Conservation (phyloP, 441 rosid species). For the Mallotus japonicus region DNA sequence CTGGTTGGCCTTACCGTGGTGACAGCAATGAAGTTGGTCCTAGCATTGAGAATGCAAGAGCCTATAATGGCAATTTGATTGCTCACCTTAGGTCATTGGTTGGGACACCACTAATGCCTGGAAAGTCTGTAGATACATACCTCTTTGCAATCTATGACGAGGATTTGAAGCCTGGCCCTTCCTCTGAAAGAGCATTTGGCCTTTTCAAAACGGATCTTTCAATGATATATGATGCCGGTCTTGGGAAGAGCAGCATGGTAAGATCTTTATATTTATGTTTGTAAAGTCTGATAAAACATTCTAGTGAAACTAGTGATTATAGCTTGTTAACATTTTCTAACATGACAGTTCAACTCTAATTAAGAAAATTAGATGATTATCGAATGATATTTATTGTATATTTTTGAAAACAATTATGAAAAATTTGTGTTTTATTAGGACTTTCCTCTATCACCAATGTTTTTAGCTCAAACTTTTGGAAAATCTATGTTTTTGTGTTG, state of each 20-base stretch:
- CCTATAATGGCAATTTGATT: conserved; percentile 85
- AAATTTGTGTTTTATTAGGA: no score
- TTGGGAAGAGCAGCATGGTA: conserved; percentile 65
- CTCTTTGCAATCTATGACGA: conserved; percentile 88
- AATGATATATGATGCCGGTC: conserved; percentile 62
- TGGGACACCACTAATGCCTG: conserved; percentile 95
- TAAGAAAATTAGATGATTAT: background rate
- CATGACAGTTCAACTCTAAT: background rate
- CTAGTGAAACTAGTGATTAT: background rate
- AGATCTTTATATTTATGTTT: conserved; percentile 12
- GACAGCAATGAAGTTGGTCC: conserved; percentile 78
- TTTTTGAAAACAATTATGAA: no score
- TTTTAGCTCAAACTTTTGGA: no score
- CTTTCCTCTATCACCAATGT: no score
- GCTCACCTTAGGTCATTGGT: conserved; percentile 71
- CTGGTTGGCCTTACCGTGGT: conserved; percentile 87
- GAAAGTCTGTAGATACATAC: conserved; percentile 86
- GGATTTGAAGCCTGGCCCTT: conserved; percentile 71
- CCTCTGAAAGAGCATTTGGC: conserved; percentile 83
- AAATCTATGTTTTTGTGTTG: background rate
- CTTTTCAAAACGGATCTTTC: conserved; percentile 76
- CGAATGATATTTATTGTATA: no score
- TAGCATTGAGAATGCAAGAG: conserved; percentile 80
- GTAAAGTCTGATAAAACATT: background rate
- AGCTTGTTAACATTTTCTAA: background rate